Evolutionary conservation across 2,329 filamentous ascomycete genomes (phyloP).

Genomic region (Penicillium sp.): DNA sequence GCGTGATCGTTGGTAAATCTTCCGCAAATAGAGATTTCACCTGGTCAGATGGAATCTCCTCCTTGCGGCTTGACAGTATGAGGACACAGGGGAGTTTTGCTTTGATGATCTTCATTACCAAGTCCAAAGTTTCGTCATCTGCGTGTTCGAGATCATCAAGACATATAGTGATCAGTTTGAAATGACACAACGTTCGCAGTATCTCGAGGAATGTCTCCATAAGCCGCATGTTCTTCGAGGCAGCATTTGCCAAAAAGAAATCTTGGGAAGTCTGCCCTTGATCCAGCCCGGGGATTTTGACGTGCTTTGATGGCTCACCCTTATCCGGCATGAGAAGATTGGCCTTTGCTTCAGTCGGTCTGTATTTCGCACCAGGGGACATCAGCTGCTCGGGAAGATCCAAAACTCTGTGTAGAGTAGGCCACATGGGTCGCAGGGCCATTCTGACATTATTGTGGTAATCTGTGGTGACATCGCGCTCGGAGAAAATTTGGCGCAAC

Average conservation of each 20-base stretch:
- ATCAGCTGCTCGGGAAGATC: conserved; percentile 66
- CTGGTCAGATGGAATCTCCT: conserved; percentile 58
- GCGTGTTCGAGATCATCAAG: conserved; percentile 89
- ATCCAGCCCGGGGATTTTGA: conserved; percentile 35
- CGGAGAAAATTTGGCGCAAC: conserved; percentile 65
- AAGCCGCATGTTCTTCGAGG: conserved; percentile 62
- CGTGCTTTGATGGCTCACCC: conserved; percentile 32
- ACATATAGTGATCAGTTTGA: conserved; percentile 85
- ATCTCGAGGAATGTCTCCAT: conserved; percentile 89
- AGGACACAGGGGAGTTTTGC: conserved; percentile 79
- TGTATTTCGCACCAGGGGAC: conserved; percentile 40
- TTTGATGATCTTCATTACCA: conserved; percentile 76
- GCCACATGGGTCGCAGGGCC: conserved; percentile 59
- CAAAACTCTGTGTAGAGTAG: conserved; percentile 56
- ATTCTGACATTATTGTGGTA: conserved; percentile 60
- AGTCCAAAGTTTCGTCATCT: conserved; percentile 80
- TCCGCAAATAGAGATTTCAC: conserved; percentile 44
- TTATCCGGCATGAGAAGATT: conserved; percentile 36
- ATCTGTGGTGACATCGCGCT: conserved; percentile 60
- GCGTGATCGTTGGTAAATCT: conserved; percentile 62
- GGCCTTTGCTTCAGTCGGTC: conserved; percentile 33
- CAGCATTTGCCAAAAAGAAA: conserved; percentile 42
- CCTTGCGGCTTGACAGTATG: conserved; percentile 72
- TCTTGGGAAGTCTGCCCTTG: conserved; percentile 40
- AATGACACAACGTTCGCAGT: conserved; percentile 73